Evolutionary conservation across 768 basidiomycete species (phyloP), one percentile per base, ranked within the genome.

Genomic region (Paxillus rubicundulus): DNA sequence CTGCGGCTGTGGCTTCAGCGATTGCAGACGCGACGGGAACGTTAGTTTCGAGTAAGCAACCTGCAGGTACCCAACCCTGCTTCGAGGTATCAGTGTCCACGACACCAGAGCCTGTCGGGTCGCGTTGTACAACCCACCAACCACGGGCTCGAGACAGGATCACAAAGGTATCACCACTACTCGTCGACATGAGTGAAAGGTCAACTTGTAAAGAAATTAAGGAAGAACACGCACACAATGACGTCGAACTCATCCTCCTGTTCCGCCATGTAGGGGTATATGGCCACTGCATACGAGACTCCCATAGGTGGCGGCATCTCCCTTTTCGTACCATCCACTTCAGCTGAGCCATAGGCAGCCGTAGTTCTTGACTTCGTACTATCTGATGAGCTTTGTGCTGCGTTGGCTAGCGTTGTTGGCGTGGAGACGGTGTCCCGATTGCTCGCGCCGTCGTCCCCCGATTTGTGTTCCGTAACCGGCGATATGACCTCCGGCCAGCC

Each of bases 201-300:
- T 27, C 5, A 43, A 16, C 21, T 37, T 3, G 28, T 8, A 10
- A 59, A 30, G 18, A 36, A 37, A 21, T 41, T 12, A 12, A 1
- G 41, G 50, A 50, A 44, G 49, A 17, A 52, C 9, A 80, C 89
- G 72, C 70, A 97, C 87, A 99, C 95, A 36, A 89, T 84, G 2
- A 98, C 97, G 66, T 98, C 93, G 67, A 98, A 98, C 68, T 99
- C 97, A 67, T 98, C 97, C 52, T 97, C 93, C 67, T 97, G 88
- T 70, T 98, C 97, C 6, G 96, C 94, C 83, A 95, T 89, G 69
- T 99, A 98, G 41, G 97, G 97, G 65, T 99, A 98, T 60, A 98
- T 98, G 28, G 95, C 93, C 32, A 99, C 92, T 2, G 96, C 95
- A 64, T 97, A 99, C 10, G 93, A 94, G 17, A 94, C 79, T 13